A percentile compares a stretch with the other conserved stretches of the same genome.
Conservation (phyloP, 2,329 filamentous ascomycete species). For the Botrytis fabae region DNA sequence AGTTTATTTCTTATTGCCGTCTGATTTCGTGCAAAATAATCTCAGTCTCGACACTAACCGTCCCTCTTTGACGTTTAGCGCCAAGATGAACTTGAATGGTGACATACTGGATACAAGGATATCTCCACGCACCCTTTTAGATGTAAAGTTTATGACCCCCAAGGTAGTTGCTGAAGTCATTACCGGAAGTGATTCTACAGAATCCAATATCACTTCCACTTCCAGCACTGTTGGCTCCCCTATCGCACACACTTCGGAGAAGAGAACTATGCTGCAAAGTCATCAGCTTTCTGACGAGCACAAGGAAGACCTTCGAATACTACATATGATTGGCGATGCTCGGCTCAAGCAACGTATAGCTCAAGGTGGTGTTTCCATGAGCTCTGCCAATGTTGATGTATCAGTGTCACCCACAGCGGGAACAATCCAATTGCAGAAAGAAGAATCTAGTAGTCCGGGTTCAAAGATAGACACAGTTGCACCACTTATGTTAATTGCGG, state of each 20-base stretch:
- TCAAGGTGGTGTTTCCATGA: constrained; percentile 21
- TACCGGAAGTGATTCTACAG: constrained; percentile 18
- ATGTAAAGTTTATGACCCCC: constrained; percentile 59
- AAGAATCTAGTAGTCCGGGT: background rate
- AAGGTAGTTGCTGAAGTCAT: constrained; percentile 47
- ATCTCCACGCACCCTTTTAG: constrained; percentile 52
- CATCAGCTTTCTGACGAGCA: constrained; percentile 47
- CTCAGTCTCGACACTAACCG: constrained; percentile 56
- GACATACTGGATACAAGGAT: constrained; percentile 56
- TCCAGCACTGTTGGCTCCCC: background rate
- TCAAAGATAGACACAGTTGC: constrained; percentile 20
- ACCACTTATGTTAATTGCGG: constrained; percentile 60
- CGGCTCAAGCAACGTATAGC: constrained; percentile 24
- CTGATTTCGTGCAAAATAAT: constrained; percentile 48
- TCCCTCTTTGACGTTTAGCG: constrained; percentile 63
- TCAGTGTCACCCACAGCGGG: background rate
- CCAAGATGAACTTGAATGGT: constrained; percentile 54
- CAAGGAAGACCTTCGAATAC: constrained; percentile 48
- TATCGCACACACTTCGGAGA: constrained; percentile 30
- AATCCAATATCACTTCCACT: constrained; percentile 27
- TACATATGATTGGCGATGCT: constrained; percentile 51
- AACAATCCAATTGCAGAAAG: constrained; percentile 9
- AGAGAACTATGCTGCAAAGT: constrained; percentile 47
- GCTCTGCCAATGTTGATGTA: background rate
- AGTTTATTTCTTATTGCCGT: constrained; percentile 58